Base-by-base conservation (phyloP, 2,329 filamentous ascomycete genomes). In the Calonectria fujianensis region DNA sequence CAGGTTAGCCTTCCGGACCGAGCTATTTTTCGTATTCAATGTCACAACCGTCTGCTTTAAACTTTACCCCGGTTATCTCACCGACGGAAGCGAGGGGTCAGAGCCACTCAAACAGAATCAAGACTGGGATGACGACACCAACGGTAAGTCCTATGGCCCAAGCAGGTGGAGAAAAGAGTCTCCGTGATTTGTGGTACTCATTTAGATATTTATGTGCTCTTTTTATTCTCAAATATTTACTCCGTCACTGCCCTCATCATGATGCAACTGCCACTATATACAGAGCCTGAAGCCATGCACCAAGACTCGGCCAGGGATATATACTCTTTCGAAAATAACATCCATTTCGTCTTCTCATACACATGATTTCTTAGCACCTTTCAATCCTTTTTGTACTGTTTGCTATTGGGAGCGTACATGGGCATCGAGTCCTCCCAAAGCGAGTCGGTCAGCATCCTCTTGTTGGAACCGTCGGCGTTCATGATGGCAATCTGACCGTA, bases 401-500 rank as follows among this genome's bases (percentile, higher is more conserved):
- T 41, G 24, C 57, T 41, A 6, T 63, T 41, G 2, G 57, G 35
- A 6, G 57, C 57, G 5, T 63, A 41, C 24, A 63, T 41, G 1
- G 35, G 57, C 37, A 63, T 63, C 7, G 35, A 63, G 14, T 63
- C 37, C 35, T 63, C 57, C 57, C 57, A 41, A 27, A 41, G 39
- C 4, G 57, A 63, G 14, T 63, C 37, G 4, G 35, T 41, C 5
- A 63, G 35, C n/a, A 39, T 20, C 16, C 37, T n/a, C 7, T 63
- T 41, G 3, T 63, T 63, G 14, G 57, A 41, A 5, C 57, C 57
- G 6, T 63, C 35, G 2, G 35, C 35, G 13, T 63, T 24, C 57
- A 63, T 45, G 35, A 63, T 63, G 14, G 57, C 57, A 63, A 63
- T 63, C n/a, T 63, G 57, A 13, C 57, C 57, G 13, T 63, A 63